Evolutionary conservation across 805 yeast species (phyloP), one percentile per base, ranked within the genome.

Genomic region (Monosporozyma aerobia): DNA sequence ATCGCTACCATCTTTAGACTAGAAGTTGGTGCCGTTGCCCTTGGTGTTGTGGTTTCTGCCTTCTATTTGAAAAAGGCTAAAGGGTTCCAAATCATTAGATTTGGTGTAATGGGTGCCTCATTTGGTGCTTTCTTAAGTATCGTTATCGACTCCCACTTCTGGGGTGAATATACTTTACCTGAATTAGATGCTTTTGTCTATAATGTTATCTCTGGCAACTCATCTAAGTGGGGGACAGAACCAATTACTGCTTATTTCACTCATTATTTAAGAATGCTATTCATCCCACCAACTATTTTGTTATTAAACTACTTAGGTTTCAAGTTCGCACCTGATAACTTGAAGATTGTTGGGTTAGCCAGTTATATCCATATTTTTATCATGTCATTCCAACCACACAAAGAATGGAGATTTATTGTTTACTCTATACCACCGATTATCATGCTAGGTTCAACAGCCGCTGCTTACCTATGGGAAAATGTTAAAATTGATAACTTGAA

Each of bases 351-450:
- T 29, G 73, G 78, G 1, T 54, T 77, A 16, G 72, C 88, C 1
- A 70, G 85, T 0, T 44, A 82, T 1, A 49, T 78, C 14, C 90
- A 73, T 62, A 74, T 90, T n/a, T 55, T 72, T 1, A 60, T 80
- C 5, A 76, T 90, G 77, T 89, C 97, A 0, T 65, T 83, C 50
- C 94, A 87, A 67, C 90, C 94, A 2, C 97, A 92, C 61, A 92
- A 92, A 65, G 98, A 92, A 72, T 88, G 95, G 95, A 78, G 97
- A 59, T 92, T 92, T 62, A 81, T 92, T 43, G 73, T 85, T 16
- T 92, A 90, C 66, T 72, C 82, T 0, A 70, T 85, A 3, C 97
- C 97, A 0, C 73, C 83, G 0, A 65, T 88, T 53, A 80, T 85
- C 0, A 59, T 85, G 19, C 63, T 78, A 33, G 90, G 86, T 5